phyloP scores from a whole-genome alignment of 345 rosid species.

The Murraya koenigii region DNA sequence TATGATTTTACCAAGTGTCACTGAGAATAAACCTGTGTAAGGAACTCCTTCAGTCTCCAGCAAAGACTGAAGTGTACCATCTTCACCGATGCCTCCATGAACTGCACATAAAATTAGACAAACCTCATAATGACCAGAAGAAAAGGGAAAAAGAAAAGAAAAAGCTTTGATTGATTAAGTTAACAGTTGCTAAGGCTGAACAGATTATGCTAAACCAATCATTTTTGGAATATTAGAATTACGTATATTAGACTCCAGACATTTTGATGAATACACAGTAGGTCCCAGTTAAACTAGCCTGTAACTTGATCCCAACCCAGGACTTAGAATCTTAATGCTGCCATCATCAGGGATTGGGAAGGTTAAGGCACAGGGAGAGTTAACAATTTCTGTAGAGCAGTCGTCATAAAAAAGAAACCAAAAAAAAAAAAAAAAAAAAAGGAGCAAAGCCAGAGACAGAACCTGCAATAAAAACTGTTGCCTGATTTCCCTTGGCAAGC shows the following conservation, averaged over 20 bases:
- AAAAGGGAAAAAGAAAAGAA: not conserved
- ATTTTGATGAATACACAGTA: not conserved
- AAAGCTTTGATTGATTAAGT: not conserved
- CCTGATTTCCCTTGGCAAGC: slow-evolving; percentile 60
- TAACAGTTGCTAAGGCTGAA: not conserved
- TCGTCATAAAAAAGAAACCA: not conserved
- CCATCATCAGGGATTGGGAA: not conserved
- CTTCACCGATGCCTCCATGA: slow-evolving; percentile 98
- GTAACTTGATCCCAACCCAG: not conserved
- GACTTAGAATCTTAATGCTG: not conserved
- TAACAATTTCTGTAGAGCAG: not conserved
- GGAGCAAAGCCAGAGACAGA: slow-evolving; percentile 16
- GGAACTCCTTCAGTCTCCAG: slow-evolving; percentile 80
- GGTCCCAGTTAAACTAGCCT: not conserved
- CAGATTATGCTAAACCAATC: not conserved
- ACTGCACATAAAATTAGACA: slow-evolving; percentile 41
- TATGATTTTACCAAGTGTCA: not conserved
- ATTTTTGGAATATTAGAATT: not conserved
- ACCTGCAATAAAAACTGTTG: slow-evolving; percentile 93
- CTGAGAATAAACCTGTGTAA: slow-evolving; percentile 56
- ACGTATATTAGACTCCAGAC: not conserved
- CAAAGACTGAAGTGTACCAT: slow-evolving; percentile 85
- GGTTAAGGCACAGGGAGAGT: not conserved
- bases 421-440: not conserved
- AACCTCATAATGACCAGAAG: not conserved